phyloP scores from a whole-genome alignment of 2,329 filamentous ascomycete genomes.

The Colletotrichum graminicola region DNA sequence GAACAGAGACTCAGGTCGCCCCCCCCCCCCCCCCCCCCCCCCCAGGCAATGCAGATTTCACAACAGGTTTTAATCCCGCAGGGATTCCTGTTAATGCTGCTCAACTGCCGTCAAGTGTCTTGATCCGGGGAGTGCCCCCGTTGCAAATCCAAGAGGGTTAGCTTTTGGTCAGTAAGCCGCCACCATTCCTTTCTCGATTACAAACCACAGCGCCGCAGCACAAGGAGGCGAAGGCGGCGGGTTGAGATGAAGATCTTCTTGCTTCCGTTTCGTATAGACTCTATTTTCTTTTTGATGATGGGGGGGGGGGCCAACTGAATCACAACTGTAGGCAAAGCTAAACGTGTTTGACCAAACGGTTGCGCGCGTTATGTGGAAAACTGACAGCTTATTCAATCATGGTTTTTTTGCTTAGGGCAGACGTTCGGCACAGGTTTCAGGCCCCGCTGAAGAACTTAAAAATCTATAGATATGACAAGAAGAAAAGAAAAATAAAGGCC shows the following conservation, averaged over 20 bases:
- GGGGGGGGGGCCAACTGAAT: conserved; percentile 5
- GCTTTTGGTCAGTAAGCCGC: conserved; percentile 17
- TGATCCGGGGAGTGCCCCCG: not conserved
- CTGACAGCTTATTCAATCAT: conserved; percentile 30
- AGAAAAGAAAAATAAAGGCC: not conserved
- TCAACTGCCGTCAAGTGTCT: conserved; percentile 16
- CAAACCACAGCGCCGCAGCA: not conserved
- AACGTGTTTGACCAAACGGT: conserved; percentile 9
- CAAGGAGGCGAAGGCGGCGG: not conserved
- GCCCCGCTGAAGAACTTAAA: conserved; percentile 14
- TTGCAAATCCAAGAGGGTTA: conserved; percentile 10
- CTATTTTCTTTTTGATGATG: conserved; percentile 26
- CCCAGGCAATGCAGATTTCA: conserved; percentile 16
- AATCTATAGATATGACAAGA: not conserved
- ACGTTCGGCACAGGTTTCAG: conserved; percentile 29
- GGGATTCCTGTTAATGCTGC: conserved; percentile 12
- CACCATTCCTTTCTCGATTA: not conserved
- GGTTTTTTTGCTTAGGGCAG: conserved; percentile 17
- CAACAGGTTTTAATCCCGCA: not conserved
- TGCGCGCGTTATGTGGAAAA: conserved; percentile 19
- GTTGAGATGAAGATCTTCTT: conserved; percentile 14
- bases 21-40: not conserved
- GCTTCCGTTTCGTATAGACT: conserved; percentile 32
- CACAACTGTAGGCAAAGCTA: conserved; percentile 16
- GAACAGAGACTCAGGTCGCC: conserved; percentile 18